phyloP scores from a whole-genome alignment of 257 asterid species.

The Solanum clarkiae region DNA sequence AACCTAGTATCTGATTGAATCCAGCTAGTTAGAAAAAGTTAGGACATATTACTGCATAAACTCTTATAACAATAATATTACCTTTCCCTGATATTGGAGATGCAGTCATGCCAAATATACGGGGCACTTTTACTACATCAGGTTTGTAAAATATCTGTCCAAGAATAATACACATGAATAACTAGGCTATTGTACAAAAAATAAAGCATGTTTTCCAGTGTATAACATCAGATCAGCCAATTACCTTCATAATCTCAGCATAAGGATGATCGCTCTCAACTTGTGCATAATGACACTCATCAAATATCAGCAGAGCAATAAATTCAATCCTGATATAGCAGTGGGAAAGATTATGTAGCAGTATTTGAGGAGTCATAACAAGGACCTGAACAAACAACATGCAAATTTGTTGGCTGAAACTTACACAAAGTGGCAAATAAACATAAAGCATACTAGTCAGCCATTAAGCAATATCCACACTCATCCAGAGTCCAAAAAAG shows the following conservation, averaged over 20 bases:
- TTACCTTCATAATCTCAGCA: constrained; percentile 97
- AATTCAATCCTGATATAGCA: constrained; percentile 68
- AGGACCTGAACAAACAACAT: constrained; percentile 53
- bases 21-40: background rate
- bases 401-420: background rate
- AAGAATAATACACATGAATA: constrained; percentile 13
- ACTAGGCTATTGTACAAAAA: background rate
- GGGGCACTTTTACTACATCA: constrained; percentile 59
- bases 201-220: background rate
- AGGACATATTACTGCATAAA: background rate
- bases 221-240: background rate
- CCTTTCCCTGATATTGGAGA: constrained; percentile 96
- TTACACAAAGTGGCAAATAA: background rate
- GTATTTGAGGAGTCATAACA: constrained; percentile 89
- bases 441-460: background rate
- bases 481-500: background rate
- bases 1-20: background rate
- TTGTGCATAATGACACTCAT: constrained; percentile 97
- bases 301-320: constrained; percentile 86
- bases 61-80: constrained; percentile 6
- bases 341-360: constrained; percentile 68
- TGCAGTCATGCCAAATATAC: constrained; percentile 98
- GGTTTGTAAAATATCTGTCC: constrained; percentile 64
- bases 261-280: constrained; percentile 87
- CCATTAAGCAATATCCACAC: background rate